phyloP scores from a whole-genome alignment of 2,329 filamentous ascomycete genomes.

The Botrytis fragariae region DNA sequence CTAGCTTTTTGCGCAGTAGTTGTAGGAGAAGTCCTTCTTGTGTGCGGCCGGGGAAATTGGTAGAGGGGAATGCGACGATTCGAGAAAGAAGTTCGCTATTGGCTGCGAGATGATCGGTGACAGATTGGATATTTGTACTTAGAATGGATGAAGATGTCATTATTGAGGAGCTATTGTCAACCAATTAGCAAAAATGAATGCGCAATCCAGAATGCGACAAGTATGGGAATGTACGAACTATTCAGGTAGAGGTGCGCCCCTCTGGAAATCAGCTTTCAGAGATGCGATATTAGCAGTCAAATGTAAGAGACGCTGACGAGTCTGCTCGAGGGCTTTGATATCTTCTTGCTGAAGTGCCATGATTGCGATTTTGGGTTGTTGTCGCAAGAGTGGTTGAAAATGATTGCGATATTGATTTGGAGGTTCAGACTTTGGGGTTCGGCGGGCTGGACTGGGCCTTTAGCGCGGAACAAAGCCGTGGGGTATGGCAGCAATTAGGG shows the following conservation, averaged over 20 bases:
- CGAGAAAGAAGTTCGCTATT: constrained; percentile 66
- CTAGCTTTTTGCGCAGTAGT: constrained; percentile 78
- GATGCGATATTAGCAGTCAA: constrained; percentile 67
- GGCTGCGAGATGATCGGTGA: constrained; percentile 63
- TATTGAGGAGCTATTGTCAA: constrained; percentile 58
- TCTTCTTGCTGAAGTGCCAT: constrained; percentile 47
- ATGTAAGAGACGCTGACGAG: constrained; percentile 65
- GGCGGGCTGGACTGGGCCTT: not conserved
- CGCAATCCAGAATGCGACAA: not conserved
- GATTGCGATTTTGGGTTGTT: not conserved
- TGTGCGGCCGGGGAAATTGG: constrained; percentile 69
- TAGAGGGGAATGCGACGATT: constrained; percentile 72
- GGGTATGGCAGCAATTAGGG: not conserved
- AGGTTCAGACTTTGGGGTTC: not conserved
- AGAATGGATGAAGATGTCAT: constrained; percentile 71
- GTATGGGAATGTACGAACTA: constrained; percentile 48
- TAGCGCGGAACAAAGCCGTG: constrained; percentile 1
- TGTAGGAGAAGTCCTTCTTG: constrained; percentile 65
- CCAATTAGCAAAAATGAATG: constrained; percentile 21
- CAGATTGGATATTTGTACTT: constrained; percentile 64
- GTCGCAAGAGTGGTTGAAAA: not conserved
- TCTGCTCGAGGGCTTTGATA: constrained; percentile 67
- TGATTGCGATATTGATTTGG: not conserved
- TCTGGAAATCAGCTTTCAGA: constrained; percentile 58
- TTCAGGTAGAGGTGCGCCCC: constrained; percentile 63